Base-by-base conservation (phyloP, 169 alveolate species). In the Amoebophrya sp. region DNA sequence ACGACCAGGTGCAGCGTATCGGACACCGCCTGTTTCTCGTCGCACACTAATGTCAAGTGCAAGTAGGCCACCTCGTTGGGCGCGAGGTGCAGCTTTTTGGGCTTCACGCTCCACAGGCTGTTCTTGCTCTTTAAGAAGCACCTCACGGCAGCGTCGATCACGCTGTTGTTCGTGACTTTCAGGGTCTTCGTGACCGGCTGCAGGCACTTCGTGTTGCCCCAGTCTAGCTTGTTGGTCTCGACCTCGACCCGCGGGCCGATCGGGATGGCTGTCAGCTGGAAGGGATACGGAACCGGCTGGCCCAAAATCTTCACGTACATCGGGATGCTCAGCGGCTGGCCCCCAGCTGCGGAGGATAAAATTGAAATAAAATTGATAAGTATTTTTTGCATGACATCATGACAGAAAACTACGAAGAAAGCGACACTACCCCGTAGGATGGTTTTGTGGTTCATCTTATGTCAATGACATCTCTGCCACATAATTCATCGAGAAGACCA, bases 71-170 rank as follows among this genome's bases (percentile, higher is more conserved):
- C 95, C 91, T 96, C 98, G 89, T 96, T 97, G 12, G 99, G 98
- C 39, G 95, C 95, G 40, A 98, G 92, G 54, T 93, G 95, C 77
- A 97, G 97, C 53, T 95, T 96, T 90, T 97, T 97, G 39, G 96
- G 95, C 89, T 95, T 93, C 18, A 97, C 97, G 89, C 95, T 96
- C 95, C 97, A 98, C 77, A 96, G 95, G 35, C 97, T 95, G 41
- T 95, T 96, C 54, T 95, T 97, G 83, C 96, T 97, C 93, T 96
- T 96, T 94, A 98, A 94, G 92, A 96, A 95, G 77, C 98, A 98
- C 25, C 97, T 95, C 91, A 96, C 96, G 39, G 95, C 97, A 3
- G 99, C 99, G 39, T 97, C 97, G 77, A 98, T 98, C 47, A 97
- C 97, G 40, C 97, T 96, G 39, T 94, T 95, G 95, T 98, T 98